phyloP scores from a whole-genome alignment of 192 early-diverging fungal species.

The Gonapodya prolifera region DNA sequence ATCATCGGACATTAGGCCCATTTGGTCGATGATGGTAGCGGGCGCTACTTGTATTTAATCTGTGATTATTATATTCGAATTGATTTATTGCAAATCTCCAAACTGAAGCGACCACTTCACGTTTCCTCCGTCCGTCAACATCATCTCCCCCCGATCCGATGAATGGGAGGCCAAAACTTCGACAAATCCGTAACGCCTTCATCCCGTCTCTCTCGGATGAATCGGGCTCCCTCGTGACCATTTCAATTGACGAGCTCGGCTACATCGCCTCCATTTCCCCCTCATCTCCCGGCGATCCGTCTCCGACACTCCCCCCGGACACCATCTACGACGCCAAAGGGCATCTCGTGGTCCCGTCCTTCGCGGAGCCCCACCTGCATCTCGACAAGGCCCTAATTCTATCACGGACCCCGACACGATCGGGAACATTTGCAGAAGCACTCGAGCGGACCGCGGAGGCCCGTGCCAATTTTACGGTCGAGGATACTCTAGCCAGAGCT shows the following conservation, averaged over 20 bases:
- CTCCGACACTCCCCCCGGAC: not conserved
- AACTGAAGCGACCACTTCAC: too few species aligned
- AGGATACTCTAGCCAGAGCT: not conserved
- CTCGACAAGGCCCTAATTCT: not conserved
- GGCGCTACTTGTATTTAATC: too few species aligned
- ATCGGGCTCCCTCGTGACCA: not conserved
- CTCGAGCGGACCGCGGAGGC: not conserved
- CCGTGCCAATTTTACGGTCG: not conserved
- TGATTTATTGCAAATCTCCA: too few species aligned
- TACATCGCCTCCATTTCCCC: not conserved
- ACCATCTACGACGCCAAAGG: not conserved
- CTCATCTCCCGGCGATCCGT: not conserved
- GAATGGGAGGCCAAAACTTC: too few species aligned
- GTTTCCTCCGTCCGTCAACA: too few species aligned
- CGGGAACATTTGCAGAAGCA: not conserved
- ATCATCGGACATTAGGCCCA: too few species aligned
- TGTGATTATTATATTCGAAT: too few species aligned
- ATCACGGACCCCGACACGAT: not conserved
- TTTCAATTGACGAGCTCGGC: not conserved
- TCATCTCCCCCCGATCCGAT: too few species aligned
- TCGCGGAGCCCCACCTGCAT: not conserved
- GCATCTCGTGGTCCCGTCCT: not conserved
- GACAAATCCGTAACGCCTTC: too few species aligned
- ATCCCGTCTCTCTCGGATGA: too few species aligned
- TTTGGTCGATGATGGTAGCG: too few species aligned